phyloP scores from a whole-genome alignment of 2,329 filamentous ascomycete genomes.

The Pseudogymnoascus pannorum region DNA sequence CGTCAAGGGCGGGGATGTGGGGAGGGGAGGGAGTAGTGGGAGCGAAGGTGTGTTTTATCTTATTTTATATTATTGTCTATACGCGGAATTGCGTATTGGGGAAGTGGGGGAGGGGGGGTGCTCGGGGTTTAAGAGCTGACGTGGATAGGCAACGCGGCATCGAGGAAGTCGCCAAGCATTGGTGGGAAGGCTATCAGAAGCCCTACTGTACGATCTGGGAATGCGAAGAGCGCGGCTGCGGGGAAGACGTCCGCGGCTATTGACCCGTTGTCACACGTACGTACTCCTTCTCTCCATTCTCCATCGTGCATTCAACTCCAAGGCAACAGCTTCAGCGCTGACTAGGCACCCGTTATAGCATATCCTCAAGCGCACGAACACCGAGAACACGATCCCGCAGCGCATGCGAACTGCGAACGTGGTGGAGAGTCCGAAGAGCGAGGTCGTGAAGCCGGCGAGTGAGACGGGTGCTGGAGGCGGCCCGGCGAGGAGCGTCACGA shows the following conservation, averaged over 20 bases:
- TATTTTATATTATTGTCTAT: too few relatives aligned
- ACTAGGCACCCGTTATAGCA: conserved; percentile 28
- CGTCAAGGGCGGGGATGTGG: neutral
- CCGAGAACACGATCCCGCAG: conserved; percentile 48
- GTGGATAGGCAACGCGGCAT: neutral
- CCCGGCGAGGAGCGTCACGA: conserved; percentile 32
- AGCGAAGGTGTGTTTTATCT: neutral
- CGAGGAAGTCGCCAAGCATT: neutral
- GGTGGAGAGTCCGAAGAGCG: conserved; percentile 44
- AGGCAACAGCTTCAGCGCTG: neutral
- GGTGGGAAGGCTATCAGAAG: neutral
- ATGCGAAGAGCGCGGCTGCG: neutral
- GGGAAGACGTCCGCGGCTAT: conserved; percentile 36
- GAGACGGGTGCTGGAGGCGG: conserved; percentile 27
- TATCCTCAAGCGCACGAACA: conserved; percentile 61
- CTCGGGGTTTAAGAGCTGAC: neutral
- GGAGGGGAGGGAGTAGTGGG: neutral
- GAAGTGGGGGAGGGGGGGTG: neutral
- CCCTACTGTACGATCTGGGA: neutral
- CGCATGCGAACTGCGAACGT: conserved; percentile 43
- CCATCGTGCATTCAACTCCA: too few relatives aligned
- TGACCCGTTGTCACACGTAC: conserved; percentile 62
- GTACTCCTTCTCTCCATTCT: too few relatives aligned
- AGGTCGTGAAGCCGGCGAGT: conserved; percentile 19
- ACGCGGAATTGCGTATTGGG: neutral